Evolutionary conservation across 805 yeast species (phyloP).

Genomic region (Starmerella apis): DNA sequence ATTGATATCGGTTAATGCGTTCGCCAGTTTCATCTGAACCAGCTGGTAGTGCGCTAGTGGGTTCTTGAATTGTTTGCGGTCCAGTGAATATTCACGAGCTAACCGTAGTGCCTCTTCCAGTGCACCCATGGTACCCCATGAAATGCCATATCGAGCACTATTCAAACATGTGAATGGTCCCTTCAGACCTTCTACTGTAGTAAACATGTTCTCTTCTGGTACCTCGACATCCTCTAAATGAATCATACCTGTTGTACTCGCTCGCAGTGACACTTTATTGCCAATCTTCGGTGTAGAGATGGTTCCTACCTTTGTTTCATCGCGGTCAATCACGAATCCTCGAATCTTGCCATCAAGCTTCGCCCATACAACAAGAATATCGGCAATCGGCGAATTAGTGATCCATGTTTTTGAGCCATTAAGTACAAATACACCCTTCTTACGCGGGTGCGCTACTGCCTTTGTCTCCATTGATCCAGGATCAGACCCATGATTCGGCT

Average conservation of each 20-base stretch:
- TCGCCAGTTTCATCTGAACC: slow-evolving; percentile 36
- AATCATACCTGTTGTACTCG: slow-evolving; percentile 38
- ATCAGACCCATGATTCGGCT: slow-evolving; percentile 54
- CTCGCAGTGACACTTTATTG: slow-evolving; percentile 35
- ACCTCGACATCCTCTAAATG: slow-evolving; percentile 37
- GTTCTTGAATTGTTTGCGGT: slow-evolving; percentile 35
- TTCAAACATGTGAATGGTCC: slow-evolving; percentile 40
- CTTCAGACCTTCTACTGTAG: slow-evolving; percentile 34
- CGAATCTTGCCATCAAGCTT: slow-evolving; percentile 37
- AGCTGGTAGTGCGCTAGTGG: slow-evolving; percentile 37
- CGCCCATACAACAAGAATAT: slow-evolving; percentile 37
- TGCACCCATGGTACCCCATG: slow-evolving; percentile 40
- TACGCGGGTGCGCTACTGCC: slow-evolving; percentile 38
- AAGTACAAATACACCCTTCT: slow-evolving; percentile 35
- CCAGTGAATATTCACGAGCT: slow-evolving; percentile 34
- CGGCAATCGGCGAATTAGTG: slow-evolving; percentile 41
- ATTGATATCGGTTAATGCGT: slow-evolving; percentile 36
- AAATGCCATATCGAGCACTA: slow-evolving; percentile 37
- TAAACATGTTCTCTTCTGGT: slow-evolving; percentile 36
- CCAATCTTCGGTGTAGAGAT: slow-evolving; percentile 36
- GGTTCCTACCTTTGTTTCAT: slow-evolving; percentile 28
- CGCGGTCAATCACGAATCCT: slow-evolving; percentile 37
- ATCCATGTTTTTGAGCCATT: slow-evolving; percentile 39
- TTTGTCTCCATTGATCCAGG: slow-evolving; percentile 49
- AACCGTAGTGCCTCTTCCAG: slow-evolving; percentile 34